Conservation (phyloP, 352 stramenopile species). For the Thraustochytrium striatum region DNA sequence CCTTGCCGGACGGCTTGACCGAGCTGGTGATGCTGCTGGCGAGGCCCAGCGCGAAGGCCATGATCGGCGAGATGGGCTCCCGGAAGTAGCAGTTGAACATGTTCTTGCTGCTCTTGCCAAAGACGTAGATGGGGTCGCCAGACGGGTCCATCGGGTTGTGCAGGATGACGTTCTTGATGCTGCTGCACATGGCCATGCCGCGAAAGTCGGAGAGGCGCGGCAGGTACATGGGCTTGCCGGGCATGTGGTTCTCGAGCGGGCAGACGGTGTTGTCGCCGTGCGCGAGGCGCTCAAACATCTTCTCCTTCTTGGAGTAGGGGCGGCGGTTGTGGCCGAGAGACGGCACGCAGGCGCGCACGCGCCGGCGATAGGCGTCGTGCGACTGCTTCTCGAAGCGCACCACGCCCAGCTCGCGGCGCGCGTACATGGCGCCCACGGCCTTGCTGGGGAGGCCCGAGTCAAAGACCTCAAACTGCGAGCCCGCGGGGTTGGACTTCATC, state of each 20-base stretch:
- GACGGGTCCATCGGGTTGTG: constrained; percentile 33
- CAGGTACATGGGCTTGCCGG: not conserved
- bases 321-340: constrained; percentile 39
- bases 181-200: constrained; percentile 26
- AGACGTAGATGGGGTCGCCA: constrained; percentile 28
- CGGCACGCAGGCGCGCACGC: constrained; percentile 8
- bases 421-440: constrained; percentile 30
- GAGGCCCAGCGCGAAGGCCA: constrained; percentile 36
- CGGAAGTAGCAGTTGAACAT: constrained; percentile 45
- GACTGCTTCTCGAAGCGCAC: constrained; percentile 31
- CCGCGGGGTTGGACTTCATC: constrained; percentile 44
- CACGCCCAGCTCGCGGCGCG: constrained; percentile 36
- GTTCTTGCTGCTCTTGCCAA: constrained; percentile 32
- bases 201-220: constrained; percentile 33
- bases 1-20: constrained; percentile 15
- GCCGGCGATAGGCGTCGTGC: constrained; percentile 21
- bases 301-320: constrained; percentile 34
- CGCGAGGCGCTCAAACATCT: constrained; percentile 41
- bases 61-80: constrained; percentile 31
- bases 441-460: constrained; percentile 32
- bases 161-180: constrained; percentile 38
- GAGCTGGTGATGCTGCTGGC: constrained; percentile 35
- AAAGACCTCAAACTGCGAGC: constrained; percentile 42
- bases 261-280: constrained; percentile 32
- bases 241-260: constrained; percentile 19